Evolutionary conservation across 108 stramenopile genomes (phyloP), one percentile per base, ranked within the genome.

Genomic region (Halocafeteria seosinensis): DNA sequence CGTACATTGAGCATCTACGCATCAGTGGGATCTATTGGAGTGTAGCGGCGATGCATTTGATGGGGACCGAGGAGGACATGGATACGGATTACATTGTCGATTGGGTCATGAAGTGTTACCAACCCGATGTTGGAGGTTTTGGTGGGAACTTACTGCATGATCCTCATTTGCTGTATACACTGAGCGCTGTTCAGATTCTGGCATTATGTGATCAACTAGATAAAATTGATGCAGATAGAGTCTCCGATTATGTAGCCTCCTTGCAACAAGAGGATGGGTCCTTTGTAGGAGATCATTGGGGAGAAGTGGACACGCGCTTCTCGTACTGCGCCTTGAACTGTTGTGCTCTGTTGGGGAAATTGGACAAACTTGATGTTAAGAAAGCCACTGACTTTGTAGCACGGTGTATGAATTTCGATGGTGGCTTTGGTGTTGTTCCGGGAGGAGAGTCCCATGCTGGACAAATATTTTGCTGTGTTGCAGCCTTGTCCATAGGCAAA

Each of bases 1-100:
- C 11, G 9, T 28, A 11, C 11, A 55, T 87, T 53, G 88, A 91
- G 69, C 90, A 96, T 69, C 67, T 96, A 25, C 79, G 88, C 55
- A 84, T 95, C 84, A 85, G 84, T 61, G 97, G 92, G 29, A 88
- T 95, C 2, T 99, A 95, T 68, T 99, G 97, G 97, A 87, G 85
- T 17, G 72, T 93, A 37, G 81, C 89, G 6, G 87, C 89, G 8
- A 61, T 92, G 71, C 80, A 87, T n/a, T 62, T 98, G 13, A 66
- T 95, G 47, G 76, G 83, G 9, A 59, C 73, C n/a, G 34, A 64
- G 26, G 67, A 76, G 34, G 77, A 86, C 35, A 85, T 82, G 1
- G 78, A 83, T 55, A 34, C 31, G 26, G 61, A 66, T 3, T 66
- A 81, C 26, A 85, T 95, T 38, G 74, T 92, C 26, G 87, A 90